Evolutionary conservation across 352 stramenopile species (phyloP).

Genomic region (Phytophthora chlamydospora): DNA sequence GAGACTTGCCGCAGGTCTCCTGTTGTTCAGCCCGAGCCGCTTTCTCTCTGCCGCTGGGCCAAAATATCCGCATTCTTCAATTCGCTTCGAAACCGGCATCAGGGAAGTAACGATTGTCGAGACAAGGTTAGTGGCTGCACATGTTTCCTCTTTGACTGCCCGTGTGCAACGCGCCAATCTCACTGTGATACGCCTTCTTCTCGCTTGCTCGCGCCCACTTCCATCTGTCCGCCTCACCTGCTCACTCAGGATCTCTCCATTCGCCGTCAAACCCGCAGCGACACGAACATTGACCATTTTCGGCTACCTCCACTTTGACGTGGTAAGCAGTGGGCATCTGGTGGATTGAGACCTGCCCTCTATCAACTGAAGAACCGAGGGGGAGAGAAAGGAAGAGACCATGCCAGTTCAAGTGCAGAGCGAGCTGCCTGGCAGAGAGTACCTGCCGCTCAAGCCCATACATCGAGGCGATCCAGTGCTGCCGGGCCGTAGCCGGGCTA

Average conservation of each 20-base stretch:
- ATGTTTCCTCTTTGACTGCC: constrained; percentile 21
- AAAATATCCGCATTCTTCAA: constrained; percentile 28
- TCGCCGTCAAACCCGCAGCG: constrained; percentile 1
- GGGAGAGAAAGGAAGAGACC: constrained; percentile 20
- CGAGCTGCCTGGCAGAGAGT: constrained; percentile 40
- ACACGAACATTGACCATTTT: constrained; percentile 8
- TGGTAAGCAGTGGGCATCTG: constrained; percentile 21
- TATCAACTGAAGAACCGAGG: constrained; percentile 25
- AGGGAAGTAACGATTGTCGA: constrained; percentile 30
- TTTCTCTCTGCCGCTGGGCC: constrained; percentile 28
- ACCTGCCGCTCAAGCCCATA: constrained; percentile 14
- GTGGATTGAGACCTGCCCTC: constrained; percentile 16
- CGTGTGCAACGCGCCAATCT: constrained; percentile 25
- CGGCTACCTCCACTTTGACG: background rate
- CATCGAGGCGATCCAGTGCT: constrained; percentile 32
- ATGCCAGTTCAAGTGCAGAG: constrained; percentile 40
- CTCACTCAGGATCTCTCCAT: constrained; percentile 16
- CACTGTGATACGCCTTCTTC: constrained; percentile 23
- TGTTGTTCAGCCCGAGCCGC: constrained; percentile 17
- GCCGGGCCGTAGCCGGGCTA: constrained; percentile 27
- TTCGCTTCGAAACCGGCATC: constrained; percentile 24
- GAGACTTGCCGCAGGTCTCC: constrained; percentile 19
- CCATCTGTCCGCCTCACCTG: constrained; percentile 29
- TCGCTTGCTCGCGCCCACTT: constrained; percentile 7
- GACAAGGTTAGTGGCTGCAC: constrained; percentile 34